Conservation (phyloP, 148 eudicot species). For the Arctostaphylos glauca region DNA sequence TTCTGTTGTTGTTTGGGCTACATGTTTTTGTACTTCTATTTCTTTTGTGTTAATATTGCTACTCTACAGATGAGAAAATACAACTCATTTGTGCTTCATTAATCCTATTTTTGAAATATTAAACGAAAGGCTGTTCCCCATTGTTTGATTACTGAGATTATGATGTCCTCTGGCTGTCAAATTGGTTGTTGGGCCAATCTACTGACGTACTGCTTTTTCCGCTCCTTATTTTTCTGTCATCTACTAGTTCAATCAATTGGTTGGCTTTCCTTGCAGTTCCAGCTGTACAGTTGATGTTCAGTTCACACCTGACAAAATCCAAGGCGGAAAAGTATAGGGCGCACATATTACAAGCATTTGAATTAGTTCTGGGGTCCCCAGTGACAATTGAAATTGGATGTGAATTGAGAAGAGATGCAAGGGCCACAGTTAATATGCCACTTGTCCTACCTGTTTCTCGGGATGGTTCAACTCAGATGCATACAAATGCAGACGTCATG, state of each 20-base stretch:
- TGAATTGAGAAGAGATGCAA: constrained; percentile 45
- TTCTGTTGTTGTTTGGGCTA: neutral
- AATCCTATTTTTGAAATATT: neutral
- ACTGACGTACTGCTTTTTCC: neutral
- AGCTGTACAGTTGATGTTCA: constrained; percentile 70
- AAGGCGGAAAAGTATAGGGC: constrained; percentile 73
- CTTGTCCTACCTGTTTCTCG: constrained; percentile 34
- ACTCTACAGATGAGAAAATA: neutral
- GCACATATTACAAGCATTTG: constrained; percentile 84
- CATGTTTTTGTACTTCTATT: neutral
- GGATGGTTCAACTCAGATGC: constrained; percentile 30
- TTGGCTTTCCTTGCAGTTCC: constrained; percentile 54
- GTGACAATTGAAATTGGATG: constrained; percentile 77
- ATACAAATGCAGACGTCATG: constrained; percentile 19
- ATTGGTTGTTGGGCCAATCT: neutral
- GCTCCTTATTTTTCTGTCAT: neutral
- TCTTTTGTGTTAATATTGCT: neutral
- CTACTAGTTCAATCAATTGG: neutral
- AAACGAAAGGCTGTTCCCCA: neutral
- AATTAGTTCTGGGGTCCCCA: constrained; percentile 75
- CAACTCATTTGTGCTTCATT: neutral
- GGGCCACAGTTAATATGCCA: constrained; percentile 32
- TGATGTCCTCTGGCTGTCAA: neutral
- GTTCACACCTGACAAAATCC: constrained; percentile 60
- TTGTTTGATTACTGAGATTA: constrained; percentile 1